Base-by-base conservation (phyloP, 2,329 filamentous ascomycete genomes). In the Paecilomyces sp. region DNA sequence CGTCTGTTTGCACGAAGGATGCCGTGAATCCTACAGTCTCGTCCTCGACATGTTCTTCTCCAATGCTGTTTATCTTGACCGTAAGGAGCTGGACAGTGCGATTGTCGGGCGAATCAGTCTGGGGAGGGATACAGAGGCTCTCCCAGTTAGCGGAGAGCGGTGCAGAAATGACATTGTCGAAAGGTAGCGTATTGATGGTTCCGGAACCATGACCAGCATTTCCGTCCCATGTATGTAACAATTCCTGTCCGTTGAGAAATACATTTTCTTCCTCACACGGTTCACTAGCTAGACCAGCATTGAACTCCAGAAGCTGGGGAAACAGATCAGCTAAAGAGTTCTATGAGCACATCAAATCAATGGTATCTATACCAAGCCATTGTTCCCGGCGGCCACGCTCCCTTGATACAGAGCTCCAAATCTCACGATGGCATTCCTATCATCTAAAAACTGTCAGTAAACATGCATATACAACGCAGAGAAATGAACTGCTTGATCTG, bases 1-100 rank as follows among this genome's bases (percentile, higher is more conserved):
- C 57, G 4, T 64, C 66, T 36, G 63, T 61, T 13, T 70, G 66
- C 55, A 67, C 69, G 57, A 71, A 71, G 1, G 70, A 73, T 47
- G 70, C 62, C 2, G 70, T 68, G 60, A 73, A 73, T n/a, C 71
- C 71, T n/a, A 68, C 66, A n/a, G 59, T 54, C n/a, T 62, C 60
- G 51, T 66, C 64, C 30, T 67, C 62, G 47, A 63, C 59, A 30
- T 55, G 56, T 36, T 57, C 58, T 24, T 64, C 58, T 50, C 61
- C 64, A 28, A 57, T 58, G 25, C 65, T 63, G 51, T 68, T 58
- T 24, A 71, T 66, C 3, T 64, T 65, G 56, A 73, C 62, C 13
- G 68, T 68, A 47, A 73, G 62, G 24, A 72, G 62, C 50, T 69
- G 69, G 33, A 65, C 68, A 57, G 67, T 62, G 53, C 62, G 62